Evolutionary conservation across 2,329 filamentous ascomycete species (phyloP), one percentile per base, ranked within the genome.

Genomic region (Colletotrichum salicis): DNA sequence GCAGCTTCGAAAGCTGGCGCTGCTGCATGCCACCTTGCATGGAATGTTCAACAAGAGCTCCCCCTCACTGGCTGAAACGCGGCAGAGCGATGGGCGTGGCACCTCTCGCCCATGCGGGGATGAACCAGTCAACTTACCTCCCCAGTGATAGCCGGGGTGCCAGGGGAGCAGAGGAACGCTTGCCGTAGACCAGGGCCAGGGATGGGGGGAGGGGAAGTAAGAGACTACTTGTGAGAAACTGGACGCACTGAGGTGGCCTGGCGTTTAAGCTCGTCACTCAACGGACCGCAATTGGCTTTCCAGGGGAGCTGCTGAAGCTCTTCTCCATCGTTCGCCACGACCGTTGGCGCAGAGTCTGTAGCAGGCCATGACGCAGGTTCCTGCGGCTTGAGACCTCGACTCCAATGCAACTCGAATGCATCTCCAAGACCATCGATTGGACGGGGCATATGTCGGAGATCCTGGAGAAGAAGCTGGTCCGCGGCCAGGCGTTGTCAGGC

Each of bases 301-400:
- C 19, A 13, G 19, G n/a, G n/a, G 33, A 27, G 37, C 33, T 59
- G 33, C 22, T 45, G 57, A 29, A 59, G 24, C 57, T n/a, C 22
- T n/a, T 24, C 12, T 37, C 56, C 57, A 52, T 55, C 48, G 19
- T 63, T 63, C 4, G 29, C 45, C 19, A 29, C 55, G 55, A 48
- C 33, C 33, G 15, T 31, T 37, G 67, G 60, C 41, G n/a, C n/a
- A n/a, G n/a, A n/a, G 57, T 51, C 59, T 64, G 70, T 60, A 72
- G 65, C 55, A 48, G 59, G 41, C 51, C 55, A 70, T 72, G 65
- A 72, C 70, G 70, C 70, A 71, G 59, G 66, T 60, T 70, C 65
- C 65, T 60, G 59, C 65, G 59, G 59, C 69, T 70, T 60, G 70
- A 70, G 70, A n/a, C n/a, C 70, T 72, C 55, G 60, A 60, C 65